Evolutionary conservation across 1,139 yeast genomes (phyloP).

Genomic region (Pneumocystis carinii): DNA sequence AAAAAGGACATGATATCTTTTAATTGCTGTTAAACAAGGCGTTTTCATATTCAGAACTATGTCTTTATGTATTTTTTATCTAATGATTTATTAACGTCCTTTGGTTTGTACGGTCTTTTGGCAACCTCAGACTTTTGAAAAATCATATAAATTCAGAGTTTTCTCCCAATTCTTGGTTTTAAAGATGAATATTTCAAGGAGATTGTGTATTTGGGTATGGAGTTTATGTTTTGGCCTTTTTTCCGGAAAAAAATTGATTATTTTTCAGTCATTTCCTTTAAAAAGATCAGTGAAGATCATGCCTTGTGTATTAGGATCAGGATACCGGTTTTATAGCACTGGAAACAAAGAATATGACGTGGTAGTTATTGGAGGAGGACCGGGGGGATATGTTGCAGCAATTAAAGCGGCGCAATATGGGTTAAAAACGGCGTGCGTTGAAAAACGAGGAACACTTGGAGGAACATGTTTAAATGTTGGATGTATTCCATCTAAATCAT

Average conservation of each 20-base stretch:
- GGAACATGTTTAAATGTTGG: slow-evolving; percentile 98
- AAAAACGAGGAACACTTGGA: slow-evolving; percentile 89
- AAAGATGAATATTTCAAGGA: slow-evolving; percentile 1
- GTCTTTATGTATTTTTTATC: not conserved
- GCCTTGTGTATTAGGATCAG: not conserved
- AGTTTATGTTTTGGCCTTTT: slow-evolving; percentile 4
- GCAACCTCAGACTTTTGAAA: not conserved
- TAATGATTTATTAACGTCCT: too few species aligned
- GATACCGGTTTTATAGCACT: not conserved
- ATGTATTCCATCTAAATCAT: slow-evolving; percentile 94
- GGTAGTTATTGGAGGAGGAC: slow-evolving; percentile 97
- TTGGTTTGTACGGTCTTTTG: not conserved
- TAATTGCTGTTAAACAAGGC: too few species aligned
- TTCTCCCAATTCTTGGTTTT: not conserved
- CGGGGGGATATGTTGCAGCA: slow-evolving; percentile 96
- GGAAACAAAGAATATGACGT: slow-evolving; percentile 56
- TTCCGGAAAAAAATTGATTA: not conserved
- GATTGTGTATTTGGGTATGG: slow-evolving; percentile 16
- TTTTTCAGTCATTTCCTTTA: not conserved
- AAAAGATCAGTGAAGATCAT: not conserved
- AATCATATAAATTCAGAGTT: not conserved
- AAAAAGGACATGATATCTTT: too few species aligned
- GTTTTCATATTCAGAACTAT: not conserved
- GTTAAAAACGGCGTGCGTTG: slow-evolving; percentile 84
- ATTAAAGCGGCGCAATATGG: slow-evolving; percentile 97